A percentile compares a stretch with the other conserved stretches of the same genome.
Conservation (phyloP, 306 rosid genomes). For the Citrullus mucosospermus region DNA sequence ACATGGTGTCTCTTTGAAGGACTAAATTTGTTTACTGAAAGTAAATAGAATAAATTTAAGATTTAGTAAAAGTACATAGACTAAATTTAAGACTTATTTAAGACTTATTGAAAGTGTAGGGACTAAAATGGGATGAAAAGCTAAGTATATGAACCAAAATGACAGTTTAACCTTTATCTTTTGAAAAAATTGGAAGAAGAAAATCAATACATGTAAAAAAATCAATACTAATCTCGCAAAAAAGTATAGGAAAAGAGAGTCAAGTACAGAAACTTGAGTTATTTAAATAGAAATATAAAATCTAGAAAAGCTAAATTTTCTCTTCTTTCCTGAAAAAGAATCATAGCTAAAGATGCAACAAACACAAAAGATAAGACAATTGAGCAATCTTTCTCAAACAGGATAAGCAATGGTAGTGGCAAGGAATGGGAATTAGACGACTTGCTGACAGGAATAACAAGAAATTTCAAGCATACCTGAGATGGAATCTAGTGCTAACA, state of each 20-base stretch:
- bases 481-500: slow-evolving; percentile 84
- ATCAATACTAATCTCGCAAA: not conserved
- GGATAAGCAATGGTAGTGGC: not conserved
- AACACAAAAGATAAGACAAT: not conserved
- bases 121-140: too few relatives aligned
- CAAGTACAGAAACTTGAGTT: not conserved
- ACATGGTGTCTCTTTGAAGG: too few relatives aligned
- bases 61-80: too few relatives aligned
- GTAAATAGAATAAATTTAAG: too few relatives aligned
- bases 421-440: not conserved
- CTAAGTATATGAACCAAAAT: too few relatives aligned
- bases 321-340: not conserved
- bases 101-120: too few relatives aligned
- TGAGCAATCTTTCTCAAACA: not conserved
- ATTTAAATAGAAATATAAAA: not conserved
- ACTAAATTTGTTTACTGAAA: too few relatives aligned
- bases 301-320: not conserved
- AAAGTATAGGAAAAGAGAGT: not conserved
- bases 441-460: not conserved
- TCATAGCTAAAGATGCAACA: not conserved
- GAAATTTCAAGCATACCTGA: slow-evolving; percentile 34
- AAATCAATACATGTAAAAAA: not conserved
- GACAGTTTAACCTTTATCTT: too few relatives aligned
- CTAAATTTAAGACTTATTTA: too few relatives aligned
- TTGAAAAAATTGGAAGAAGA: not conserved